Conservation (phyloP, 1,284 basidiomycete species). For the Laetiporus sulphureus region DNA sequence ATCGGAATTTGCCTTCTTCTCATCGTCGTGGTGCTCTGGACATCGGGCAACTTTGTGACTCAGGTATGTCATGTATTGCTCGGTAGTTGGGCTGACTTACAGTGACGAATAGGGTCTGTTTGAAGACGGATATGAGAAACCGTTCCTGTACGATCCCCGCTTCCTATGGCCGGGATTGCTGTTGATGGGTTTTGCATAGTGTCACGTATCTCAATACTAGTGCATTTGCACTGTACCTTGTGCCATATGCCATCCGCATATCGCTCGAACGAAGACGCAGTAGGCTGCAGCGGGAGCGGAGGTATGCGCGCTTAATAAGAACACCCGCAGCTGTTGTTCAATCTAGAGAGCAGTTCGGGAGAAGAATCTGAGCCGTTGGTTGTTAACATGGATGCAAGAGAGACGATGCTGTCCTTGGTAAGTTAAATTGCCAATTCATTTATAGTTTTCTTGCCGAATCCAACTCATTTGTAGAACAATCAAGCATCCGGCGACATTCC, state of each 20-base stretch:
- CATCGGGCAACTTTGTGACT: conserved; percentile 70
- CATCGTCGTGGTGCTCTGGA: conserved; percentile 84
- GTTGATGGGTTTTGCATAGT: conserved; percentile 29
- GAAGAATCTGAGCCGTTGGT: conserved; percentile 32
- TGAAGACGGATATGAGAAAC: conserved; percentile 70
- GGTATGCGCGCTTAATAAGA: no score
- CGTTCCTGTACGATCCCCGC: conserved; percentile 57
- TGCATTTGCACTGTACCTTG: conserved; percentile 83
- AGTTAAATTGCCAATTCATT: neutral
- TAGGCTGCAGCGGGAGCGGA: neutral
- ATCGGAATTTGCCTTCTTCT: conserved; percentile 70
- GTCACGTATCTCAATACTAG: conserved; percentile 88
- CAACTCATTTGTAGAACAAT: neutral
- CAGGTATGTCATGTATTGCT: no score
- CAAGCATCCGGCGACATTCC: no score
- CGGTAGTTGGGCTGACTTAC: neutral
- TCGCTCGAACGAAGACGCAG: conserved; percentile 19
- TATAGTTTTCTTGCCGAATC: neutral
- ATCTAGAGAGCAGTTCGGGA: conserved; percentile 13
- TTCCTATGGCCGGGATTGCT: neutral
- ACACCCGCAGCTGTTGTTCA: no score
- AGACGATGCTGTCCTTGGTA: conserved; percentile 15
- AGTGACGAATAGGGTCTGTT: conserved; percentile 52
- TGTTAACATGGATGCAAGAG: conserved; percentile 24
- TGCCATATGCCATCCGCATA: conserved; percentile 57